A percentile compares a stretch with the other conserved stretches of the same genome.
phyloP scores from a whole-genome alignment of 352 stramenopile genomes.

The Globisporangium ultimum region DNA sequence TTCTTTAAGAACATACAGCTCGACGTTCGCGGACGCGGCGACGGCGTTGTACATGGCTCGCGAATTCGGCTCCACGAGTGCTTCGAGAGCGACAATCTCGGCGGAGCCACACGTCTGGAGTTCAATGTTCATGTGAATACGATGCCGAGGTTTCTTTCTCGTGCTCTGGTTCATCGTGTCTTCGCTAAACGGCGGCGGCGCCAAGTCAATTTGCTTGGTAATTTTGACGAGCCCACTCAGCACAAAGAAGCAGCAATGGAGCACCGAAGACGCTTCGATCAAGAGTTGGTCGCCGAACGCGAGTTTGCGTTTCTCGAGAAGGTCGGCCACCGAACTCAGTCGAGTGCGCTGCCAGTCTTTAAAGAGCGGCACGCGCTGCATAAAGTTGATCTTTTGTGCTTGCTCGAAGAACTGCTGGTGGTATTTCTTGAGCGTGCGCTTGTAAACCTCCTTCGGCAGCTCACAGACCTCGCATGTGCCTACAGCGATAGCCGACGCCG shows the following conservation, averaged over 20 bases:
- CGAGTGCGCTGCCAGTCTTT: slow-evolving; percentile 36
- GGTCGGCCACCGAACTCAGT: slow-evolving; percentile 31
- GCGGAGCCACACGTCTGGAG: slow-evolving; percentile 25
- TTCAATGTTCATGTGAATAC: slow-evolving; percentile 26
- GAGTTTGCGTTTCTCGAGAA: slow-evolving; percentile 40
- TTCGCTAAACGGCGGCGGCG: slow-evolving; percentile 1
- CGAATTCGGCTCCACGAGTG: slow-evolving; percentile 21
- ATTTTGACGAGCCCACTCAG: slow-evolving; percentile 36
- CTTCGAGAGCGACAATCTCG: slow-evolving; percentile 37
- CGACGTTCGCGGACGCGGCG: slow-evolving; percentile 32
- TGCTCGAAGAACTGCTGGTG: slow-evolving; percentile 48
- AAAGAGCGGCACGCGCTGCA: slow-evolving; percentile 48
- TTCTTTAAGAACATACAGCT: slow-evolving; percentile 40
- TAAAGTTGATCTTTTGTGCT: slow-evolving; percentile 47
- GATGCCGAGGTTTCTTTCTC: slow-evolving; percentile 20
- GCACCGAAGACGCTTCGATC: slow-evolving; percentile 15
- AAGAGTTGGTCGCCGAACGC: slow-evolving; percentile 40
- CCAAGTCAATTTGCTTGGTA: slow-evolving; percentile 21
- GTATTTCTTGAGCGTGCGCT: slow-evolving; percentile 39
- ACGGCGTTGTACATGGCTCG: slow-evolving; percentile 20
- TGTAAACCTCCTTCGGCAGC: slow-evolving; percentile 43
- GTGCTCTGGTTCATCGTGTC: slow-evolving; percentile 7
- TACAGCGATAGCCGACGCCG: slow-evolving; percentile 46
- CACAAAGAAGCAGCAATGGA: slow-evolving; percentile 32
- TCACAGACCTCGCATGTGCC: slow-evolving; percentile 43